Percentiles rank a stretch among this genome's conserved stretches.
Conservation (phyloP, 257 asterid genomes). For the Plectranthus barbatus region DNA sequence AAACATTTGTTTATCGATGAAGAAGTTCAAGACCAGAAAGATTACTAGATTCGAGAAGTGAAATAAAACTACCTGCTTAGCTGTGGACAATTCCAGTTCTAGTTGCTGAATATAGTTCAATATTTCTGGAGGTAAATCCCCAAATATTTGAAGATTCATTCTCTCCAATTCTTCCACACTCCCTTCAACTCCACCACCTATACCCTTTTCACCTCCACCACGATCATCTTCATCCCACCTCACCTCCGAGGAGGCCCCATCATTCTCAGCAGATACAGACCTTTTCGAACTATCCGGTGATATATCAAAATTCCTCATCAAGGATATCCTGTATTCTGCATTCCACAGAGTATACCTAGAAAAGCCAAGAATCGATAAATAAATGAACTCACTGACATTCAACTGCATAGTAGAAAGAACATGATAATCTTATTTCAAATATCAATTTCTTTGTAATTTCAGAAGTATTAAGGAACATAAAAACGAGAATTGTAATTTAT, state of each 20-base stretch:
- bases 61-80: constrained; percentile 52
- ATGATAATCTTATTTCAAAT: neutral
- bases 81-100: constrained; percentile 56
- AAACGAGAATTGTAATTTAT: too few species aligned
- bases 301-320: constrained; percentile 80
- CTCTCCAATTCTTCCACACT: constrained; percentile 24
- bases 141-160: constrained; percentile 22
- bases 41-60: neutral
- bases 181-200: constrained; percentile 24
- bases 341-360: constrained; percentile 93
- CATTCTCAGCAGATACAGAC: constrained; percentile 11
- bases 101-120: constrained; percentile 56
- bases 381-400: constrained; percentile 1
- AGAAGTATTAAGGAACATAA: neutral
- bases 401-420: neutral
- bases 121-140: constrained; percentile 55
- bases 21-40: neutral
- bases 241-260: constrained; percentile 33
- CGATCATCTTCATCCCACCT: constrained; percentile 28
- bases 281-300: constrained; percentile 26
- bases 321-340: constrained; percentile 80
- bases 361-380: neutral
- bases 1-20: neutral
- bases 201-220: constrained; percentile 25
- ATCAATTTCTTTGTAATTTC: neutral